phyloP scores from a whole-genome alignment of 768 basidiomycete genomes.

The Leccinum ochraceum region DNA sequence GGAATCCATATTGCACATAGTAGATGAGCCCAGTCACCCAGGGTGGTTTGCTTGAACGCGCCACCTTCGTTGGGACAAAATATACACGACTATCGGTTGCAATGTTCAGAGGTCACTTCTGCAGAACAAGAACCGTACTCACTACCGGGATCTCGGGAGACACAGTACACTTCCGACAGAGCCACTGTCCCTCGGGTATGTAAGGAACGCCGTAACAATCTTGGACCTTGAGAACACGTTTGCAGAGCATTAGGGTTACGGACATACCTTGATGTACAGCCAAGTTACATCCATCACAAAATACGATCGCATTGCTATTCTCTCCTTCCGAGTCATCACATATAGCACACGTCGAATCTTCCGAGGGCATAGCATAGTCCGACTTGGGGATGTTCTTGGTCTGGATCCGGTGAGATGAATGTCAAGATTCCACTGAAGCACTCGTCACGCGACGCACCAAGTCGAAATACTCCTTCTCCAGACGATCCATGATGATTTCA shows the following conservation, averaged over 20 bases:
- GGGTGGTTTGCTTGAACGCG: constrained; percentile 95
- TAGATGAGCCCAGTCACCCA: constrained; percentile 94
- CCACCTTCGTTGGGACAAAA: constrained; percentile 96
- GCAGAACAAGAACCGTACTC: constrained; percentile 30
- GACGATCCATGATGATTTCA: constrained; percentile 94
- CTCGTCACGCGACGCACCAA: constrained; percentile 53
- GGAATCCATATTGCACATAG: constrained; percentile 98
- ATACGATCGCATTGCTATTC: constrained; percentile 98
- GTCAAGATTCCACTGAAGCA: constrained; percentile 5
- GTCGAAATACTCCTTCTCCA: constrained; percentile 99
- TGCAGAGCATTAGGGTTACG: neutral
- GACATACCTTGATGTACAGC: constrained; percentile 97
- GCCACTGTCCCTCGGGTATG: constrained; percentile 99
- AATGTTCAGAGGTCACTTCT: neutral
- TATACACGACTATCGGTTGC: constrained; percentile 69
- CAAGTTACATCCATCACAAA: constrained; percentile 98
- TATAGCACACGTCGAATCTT: constrained; percentile 95
- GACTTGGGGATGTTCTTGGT: constrained; percentile 93
- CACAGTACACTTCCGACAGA: constrained; percentile 97
- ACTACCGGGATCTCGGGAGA: constrained; percentile 97
- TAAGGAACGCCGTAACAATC: constrained; percentile 99
- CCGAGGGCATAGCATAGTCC: constrained; percentile 82
- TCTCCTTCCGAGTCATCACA: constrained; percentile 99
- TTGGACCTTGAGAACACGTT: constrained; percentile 34
- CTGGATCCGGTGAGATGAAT: constrained; percentile 39